Percentiles rank a stretch among this genome's conserved stretches.
Conservation (phyloP, 208 protist species). For the Crithidia fasciculata region DNA sequence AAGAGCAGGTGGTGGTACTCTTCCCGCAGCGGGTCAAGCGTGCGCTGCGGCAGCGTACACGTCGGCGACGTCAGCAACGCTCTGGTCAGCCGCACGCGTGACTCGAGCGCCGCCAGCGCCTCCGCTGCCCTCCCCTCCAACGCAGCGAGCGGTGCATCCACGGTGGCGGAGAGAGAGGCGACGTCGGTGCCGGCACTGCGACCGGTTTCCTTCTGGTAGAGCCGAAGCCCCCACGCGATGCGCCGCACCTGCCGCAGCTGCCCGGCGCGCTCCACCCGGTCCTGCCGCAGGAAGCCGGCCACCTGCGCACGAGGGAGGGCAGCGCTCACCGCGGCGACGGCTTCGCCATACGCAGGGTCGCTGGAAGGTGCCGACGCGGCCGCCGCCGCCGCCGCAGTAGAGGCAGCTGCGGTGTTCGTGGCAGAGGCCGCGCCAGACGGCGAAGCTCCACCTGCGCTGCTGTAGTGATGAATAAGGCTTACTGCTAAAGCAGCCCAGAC, state of each 20-base stretch:
- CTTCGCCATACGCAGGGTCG: conserved; percentile 54
- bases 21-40: conserved; percentile 41
- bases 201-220: conserved; percentile 77
- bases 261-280: conserved; percentile 62
- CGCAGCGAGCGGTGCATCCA: conserved; percentile 38
- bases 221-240: conserved; percentile 90
- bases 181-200: conserved; percentile 61
- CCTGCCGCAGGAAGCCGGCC: conserved; percentile 71
- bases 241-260: conserved; percentile 87
- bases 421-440: background rate
- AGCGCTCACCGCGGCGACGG: conserved; percentile 65
- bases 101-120: conserved; percentile 31
- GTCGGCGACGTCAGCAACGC: conserved; percentile 68
- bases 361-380: conserved; percentile 6
- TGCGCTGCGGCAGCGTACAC: conserved; percentile 29
- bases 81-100: conserved; percentile 29
- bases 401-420: conserved; percentile 4
- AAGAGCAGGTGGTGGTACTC: conserved; percentile 84
- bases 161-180: conserved; percentile 30
- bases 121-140: conserved; percentile 27
- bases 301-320: conserved; percentile 76
- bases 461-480: conserved; percentile 73
- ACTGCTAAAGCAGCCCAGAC: conserved; percentile 71
- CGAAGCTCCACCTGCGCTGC: conserved; percentile 24
- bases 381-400: conserved; percentile 4